Base-by-base conservation (phyloP, 1,284 basidiomycete genomes). In the Coniophora puteana region DNA sequence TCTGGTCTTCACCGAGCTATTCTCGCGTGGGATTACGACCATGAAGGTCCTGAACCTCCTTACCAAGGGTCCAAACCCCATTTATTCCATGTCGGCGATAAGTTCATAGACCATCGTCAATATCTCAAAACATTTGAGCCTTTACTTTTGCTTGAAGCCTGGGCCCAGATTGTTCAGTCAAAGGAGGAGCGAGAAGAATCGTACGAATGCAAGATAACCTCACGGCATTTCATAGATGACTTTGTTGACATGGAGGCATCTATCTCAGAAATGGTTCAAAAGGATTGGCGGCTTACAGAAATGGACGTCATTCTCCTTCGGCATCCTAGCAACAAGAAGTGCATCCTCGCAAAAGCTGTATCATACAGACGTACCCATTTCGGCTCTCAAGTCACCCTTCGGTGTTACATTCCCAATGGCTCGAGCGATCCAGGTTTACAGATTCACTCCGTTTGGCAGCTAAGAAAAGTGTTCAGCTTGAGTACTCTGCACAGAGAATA, bases 401-500 rank as follows among this genome's bases (percentile, higher is more conserved):
- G 79, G 14, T 83, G 75, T 49, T 72, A 65, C 27, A 50, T 68
- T 29, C 65, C 61, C 28, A 56, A 55, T n/a, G 62, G 60, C 20
- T 51, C 50, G 12, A 49, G 39, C 10, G 83, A 84, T 50, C 73
- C 75, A 14, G 83, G 82, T 13, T 63, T 87, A 21, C 70, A 76
- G 31, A 70, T 81, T 10, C 74, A 78, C 36, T 77, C 82, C 0
- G 69, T 71, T 36, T 96, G 93, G 89, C 66, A 71, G 35, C 48
- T 98, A 31, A 76, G 75, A 51, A 95, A 91, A 60, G 78, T 95
- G 13, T 79, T 93, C 48, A 88, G 93, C 49, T 67, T 99, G 51
- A 89, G 86, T 45, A 99, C 96, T 0, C 72, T 95, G 17, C 80
- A 93, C 53, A 85, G 96, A 39, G 96, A 99, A 67, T 99, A 89